Base-by-base conservation (phyloP, 208 protist genomes). In the Wallacemonas sp. region DNA sequence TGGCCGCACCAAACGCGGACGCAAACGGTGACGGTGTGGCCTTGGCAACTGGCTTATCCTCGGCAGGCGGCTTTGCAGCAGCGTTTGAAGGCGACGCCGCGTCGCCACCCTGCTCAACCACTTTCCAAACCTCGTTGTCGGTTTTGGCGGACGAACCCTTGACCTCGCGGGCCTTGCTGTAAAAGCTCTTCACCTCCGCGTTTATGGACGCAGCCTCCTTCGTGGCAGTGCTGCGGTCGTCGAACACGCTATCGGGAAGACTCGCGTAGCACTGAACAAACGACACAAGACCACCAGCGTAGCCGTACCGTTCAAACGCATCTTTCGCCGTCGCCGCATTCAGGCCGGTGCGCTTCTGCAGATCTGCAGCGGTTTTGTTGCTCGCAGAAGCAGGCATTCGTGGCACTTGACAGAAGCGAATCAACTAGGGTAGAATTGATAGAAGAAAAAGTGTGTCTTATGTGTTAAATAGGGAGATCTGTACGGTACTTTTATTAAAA, bases 231-330 rank as follows among this genome's bases (percentile, higher is more conserved):
- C 68, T 27, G 3, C 65, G 55, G 36, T 87, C 74, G 14, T 74
- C 68, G 65, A 95, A 95, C 70, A 83, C 84, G 21, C 73, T 68
- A 2, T 74, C 52, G 16, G 83, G 83, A 8, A 96, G 55, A 12
- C 55, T 44, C 0, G 78, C 36, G 49, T 78, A 90, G 34, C 76
- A 89, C 61, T 93, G 87, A 9, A 78, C 87, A 64, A 96, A 96
- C 16, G 87, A 90, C 2, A 83, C 90, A 14, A 96, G 68, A 6
- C 85, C 87, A 12, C 68, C 76, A 9, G 74, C 68, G 54, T 90
- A 93, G 60, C 74, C 81, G 11, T 80, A 83, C 17, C 26, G 34
- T 14, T 85, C 78, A 65, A 89, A 88, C 63, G 83, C 90, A 55
- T 80, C 68, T 56, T 83, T 85, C 12, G 85, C 85, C 17, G 61